A percentile compares a stretch with the other conserved stretches of the same genome.
Evolutionary conservation across 2,329 filamentous ascomycete species (phyloP).

Genomic region (Paecilomyces dactylethromorphus): DNA sequence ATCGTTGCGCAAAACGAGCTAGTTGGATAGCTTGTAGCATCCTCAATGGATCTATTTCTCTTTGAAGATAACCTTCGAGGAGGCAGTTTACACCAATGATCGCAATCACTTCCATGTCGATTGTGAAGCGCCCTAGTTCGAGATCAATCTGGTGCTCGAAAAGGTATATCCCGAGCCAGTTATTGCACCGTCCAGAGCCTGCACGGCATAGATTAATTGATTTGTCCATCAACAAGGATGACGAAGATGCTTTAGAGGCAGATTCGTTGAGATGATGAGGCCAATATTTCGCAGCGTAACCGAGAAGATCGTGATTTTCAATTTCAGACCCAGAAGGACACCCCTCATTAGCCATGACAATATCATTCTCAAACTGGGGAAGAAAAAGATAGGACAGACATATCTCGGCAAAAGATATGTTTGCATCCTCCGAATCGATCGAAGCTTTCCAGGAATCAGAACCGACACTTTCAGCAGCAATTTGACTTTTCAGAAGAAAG

Average conservation of each 20-base stretch:
- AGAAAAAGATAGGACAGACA: conserved; percentile 4
- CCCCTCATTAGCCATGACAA: not conserved
- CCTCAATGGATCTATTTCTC: not conserved
- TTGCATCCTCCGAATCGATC: conserved; percentile 1
- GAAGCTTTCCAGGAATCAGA: conserved; percentile 5
- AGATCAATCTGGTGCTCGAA: not conserved
- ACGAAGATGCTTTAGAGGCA: not conserved
- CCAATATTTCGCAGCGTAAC: not conserved
- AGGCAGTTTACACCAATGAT: not conserved
- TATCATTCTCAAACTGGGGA: conserved; percentile 1
- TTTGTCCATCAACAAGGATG: not conserved
- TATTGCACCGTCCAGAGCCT: not conserved
- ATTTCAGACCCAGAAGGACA: not conserved
- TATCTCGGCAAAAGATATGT: conserved; percentile 2
- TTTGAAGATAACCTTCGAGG: not conserved
- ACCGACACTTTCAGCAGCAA: not conserved
- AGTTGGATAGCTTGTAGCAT: not conserved
- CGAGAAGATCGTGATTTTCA: not conserved
- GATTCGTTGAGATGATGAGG: not conserved
- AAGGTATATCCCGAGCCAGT: not conserved
- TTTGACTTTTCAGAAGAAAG: conserved; percentile 10
- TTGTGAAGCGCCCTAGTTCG: not conserved
- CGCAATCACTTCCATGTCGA: not conserved
- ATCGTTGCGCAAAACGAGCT: not conserved
- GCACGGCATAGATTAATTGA: not conserved